phyloP scores from a whole-genome alignment of 176 grass and related monocot species.

The Musa acuminata region DNA sequence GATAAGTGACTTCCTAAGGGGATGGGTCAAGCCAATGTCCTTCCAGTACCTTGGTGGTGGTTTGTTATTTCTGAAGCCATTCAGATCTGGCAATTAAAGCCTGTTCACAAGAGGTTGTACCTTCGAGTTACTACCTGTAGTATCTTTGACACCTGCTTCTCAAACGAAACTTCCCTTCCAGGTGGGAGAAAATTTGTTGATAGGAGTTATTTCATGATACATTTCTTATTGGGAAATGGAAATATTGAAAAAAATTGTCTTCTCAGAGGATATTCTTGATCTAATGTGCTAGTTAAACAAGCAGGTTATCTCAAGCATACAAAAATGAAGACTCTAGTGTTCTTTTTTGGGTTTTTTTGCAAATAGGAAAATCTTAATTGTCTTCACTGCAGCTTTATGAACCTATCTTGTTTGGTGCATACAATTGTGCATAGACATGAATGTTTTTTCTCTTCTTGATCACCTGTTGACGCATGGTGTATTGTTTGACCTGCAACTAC shows the following conservation, averaged over 20 bases:
- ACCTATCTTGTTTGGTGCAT: background rate
- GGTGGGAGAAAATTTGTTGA: no score
- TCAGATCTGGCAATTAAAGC: no score
- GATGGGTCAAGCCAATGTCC: no score
- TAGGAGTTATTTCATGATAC: no score
- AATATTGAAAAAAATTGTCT: background rate
- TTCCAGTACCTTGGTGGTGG: no score
- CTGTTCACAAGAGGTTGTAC: no score
- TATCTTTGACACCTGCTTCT: no score
- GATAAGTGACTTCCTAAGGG: no score
- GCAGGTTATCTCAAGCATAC: background rate
- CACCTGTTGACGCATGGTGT: background rate
- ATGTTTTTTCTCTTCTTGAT: background rate
- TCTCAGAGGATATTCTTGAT: background rate
- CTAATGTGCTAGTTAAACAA: background rate
- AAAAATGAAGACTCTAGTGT: background rate
- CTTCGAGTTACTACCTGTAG: no score
- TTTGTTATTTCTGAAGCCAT: no score
- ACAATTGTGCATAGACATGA: background rate
- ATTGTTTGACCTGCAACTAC: conserved; percentile 5
- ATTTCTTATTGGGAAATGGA: no score
- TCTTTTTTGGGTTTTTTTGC: background rate
- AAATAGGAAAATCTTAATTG: background rate
- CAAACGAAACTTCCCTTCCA: no score
- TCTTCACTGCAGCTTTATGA: background rate